Evolutionary conservation across 441 rosid species (phyloP).

Genomic region (Populus hybrid): DNA sequence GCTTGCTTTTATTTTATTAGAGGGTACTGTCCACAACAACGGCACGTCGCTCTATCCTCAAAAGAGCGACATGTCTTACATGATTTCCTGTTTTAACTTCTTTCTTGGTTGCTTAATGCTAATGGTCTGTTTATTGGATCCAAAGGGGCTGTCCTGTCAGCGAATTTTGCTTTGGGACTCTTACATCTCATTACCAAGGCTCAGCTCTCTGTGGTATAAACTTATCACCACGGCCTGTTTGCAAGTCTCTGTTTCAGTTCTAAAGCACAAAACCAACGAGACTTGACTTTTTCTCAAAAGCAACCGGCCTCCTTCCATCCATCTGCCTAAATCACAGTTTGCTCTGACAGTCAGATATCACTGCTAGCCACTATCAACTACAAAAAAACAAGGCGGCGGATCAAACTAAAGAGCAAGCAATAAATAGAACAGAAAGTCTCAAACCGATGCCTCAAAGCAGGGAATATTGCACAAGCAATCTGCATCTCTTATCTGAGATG

Average conservation of each 20-base stretch:
- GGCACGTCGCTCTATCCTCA: neutral
- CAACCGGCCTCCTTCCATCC: neutral
- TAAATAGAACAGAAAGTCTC: neutral
- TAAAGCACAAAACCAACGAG: neutral
- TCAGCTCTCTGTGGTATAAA: neutral
- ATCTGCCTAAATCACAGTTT: neutral
- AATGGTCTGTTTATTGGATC: too few species aligned
- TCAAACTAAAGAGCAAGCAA: neutral
- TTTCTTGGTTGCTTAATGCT: too few species aligned
- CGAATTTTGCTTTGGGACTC: too few species aligned
- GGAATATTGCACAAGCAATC: slow-evolving; percentile 12
- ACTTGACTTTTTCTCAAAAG: neutral
- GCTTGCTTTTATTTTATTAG: too few species aligned
- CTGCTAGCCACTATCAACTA: neutral
- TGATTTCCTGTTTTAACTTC: neutral
- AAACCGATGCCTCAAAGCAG: slow-evolving; percentile 7
- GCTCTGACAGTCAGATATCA: neutral
- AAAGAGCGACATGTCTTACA: neutral
- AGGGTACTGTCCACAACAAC: neutral
- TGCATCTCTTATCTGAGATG: slow-evolving; percentile 7
- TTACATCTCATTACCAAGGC: neutral
- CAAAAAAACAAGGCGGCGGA: neutral
- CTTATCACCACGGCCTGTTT: neutral
- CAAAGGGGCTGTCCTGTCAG: too few species aligned
- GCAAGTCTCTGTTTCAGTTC: neutral